Percentiles rank a stretch among this genome's conserved stretches.
Conservation (phyloP, 139 green algal species). For the Pseudopediastrum boryanum region DNA sequence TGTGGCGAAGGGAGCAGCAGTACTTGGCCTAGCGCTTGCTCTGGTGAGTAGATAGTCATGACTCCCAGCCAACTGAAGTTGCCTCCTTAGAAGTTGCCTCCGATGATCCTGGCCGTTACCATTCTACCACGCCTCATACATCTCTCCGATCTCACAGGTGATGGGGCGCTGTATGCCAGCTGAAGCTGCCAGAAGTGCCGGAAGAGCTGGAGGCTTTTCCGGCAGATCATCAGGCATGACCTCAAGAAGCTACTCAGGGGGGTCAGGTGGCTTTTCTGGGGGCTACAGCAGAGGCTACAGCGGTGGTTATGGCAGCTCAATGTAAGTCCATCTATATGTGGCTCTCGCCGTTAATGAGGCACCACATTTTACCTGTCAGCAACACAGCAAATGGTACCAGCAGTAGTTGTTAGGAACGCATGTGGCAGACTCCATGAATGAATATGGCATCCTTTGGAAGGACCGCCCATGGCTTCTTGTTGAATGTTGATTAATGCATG, state of each 20-base stretch:
- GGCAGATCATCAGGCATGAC: not conserved
- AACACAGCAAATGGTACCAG: not conserved
- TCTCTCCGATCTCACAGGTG: slow-evolving; percentile 6
- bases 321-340: not conserved
- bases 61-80: not conserved
- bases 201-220: slow-evolving; percentile 30
- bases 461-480: too few species aligned
- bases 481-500: too few species aligned
- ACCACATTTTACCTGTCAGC: not conserved
- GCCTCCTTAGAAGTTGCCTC: not conserved
- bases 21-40: slow-evolving; percentile 12
- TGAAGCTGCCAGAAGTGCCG: slow-evolving; percentile 17
- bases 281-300: slow-evolving; percentile 7
- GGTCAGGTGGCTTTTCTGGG: slow-evolving; percentile 1
- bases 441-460: not conserved
- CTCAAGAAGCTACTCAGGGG: slow-evolving; percentile 18
- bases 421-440: not conserved
- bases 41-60: slow-evolving; percentile 20
- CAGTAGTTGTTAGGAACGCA: not conserved
- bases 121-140: not conserved
- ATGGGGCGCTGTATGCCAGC: slow-evolving; percentile 4
- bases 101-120: not conserved
- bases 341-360: not conserved
- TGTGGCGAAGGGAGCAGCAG: slow-evolving; percentile 1
- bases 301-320: not conserved